These are phyloP conservation scores for Nymphaea colorata DNA, from an alignment of 164 flowering plant species.

Conservation along the genomic window DNA sequence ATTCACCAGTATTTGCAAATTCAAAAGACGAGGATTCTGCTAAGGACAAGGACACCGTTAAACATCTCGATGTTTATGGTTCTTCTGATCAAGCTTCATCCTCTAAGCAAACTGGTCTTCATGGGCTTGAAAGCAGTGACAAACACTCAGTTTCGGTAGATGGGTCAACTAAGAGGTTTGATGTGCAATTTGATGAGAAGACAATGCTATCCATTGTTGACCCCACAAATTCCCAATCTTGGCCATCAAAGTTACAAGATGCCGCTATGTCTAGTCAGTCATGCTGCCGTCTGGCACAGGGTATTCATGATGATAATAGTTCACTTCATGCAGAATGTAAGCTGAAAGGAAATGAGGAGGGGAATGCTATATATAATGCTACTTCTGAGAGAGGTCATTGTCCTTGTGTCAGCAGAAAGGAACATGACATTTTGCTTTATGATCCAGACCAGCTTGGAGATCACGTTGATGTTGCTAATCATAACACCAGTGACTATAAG, in stretches of 20 bases:
- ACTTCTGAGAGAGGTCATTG: neutral
- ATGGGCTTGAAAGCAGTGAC: slow-evolving; percentile 6
- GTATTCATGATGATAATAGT: neutral
- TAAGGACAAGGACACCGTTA: slow-evolving; percentile 5
- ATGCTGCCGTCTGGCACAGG: neutral
- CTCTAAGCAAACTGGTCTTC: slow-evolving; percentile 3
- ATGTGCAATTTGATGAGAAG: slow-evolving; percentile 33
- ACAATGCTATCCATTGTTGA: slow-evolving; percentile 20
- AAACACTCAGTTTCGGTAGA: slow-evolving; percentile 3
- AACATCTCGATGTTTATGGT: neutral
- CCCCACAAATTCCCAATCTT: slow-evolving; percentile 3
- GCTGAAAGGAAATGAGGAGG: neutral
- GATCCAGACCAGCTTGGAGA: neutral
- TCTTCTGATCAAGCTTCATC: neutral
- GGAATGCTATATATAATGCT: neutral
- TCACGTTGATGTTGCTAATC: neutral
- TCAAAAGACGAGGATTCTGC: slow-evolving; percentile 11
- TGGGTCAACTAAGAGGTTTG: slow-evolving; percentile 8
- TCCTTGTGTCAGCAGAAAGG: neutral
- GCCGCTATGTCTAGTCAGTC: neutral
- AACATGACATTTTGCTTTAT: neutral
- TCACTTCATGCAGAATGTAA: neutral
- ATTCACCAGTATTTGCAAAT: neutral
- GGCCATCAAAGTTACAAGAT: neutral
- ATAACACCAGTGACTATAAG: neutral